Percentiles rank a stretch among this genome's conserved stretches.
Evolutionary conservation across 2,329 filamentous ascomycete species (phyloP).

Genomic region (Sordariomycetes sp.): DNA sequence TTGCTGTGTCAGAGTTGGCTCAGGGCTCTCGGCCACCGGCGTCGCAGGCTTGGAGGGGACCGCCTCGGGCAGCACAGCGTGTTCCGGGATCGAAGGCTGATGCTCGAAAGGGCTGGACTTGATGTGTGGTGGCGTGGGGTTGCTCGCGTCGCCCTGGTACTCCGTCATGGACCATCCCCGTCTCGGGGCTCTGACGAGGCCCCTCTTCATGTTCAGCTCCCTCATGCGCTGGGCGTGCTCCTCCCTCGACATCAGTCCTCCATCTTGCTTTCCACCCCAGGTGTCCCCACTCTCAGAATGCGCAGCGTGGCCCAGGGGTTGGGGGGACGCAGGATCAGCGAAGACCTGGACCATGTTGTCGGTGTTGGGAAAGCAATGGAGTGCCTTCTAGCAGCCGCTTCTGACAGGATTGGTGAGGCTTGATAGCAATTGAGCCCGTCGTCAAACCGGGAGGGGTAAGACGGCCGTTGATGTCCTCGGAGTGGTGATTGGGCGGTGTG

Average conservation of each 20-base stretch:
- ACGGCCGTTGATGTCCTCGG: no score
- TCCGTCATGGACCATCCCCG: conserved; percentile 39
- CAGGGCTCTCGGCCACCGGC: conserved; percentile 5
- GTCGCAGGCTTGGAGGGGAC: neutral
- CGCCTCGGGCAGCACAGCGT: conserved; percentile 7
- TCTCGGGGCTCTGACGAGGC: conserved; percentile 27
- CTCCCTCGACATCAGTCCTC: conserved; percentile 25
- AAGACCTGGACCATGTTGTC: conserved; percentile 22
- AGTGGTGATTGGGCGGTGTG: neutral
- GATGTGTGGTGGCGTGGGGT: conserved; percentile 11
- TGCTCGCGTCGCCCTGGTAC: conserved; percentile 22
- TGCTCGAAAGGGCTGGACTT: conserved; percentile 13
- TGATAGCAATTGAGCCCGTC: no score
- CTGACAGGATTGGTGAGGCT: no score
- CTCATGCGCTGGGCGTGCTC: conserved; percentile 28
- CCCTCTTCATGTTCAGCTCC: conserved; percentile 26
- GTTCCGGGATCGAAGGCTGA: conserved; percentile 24
- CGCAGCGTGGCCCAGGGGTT: neutral
- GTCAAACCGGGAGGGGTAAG: no score
- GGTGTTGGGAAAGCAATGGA: neutral
- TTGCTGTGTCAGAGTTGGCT: conserved; percentile 13
- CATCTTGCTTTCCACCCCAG: conserved; percentile 3
- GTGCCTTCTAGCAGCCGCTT: no score
- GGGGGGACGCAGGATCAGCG: conserved; percentile 10
- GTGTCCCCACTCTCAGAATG: conserved; percentile 1